A percentile compares a stretch with the other conserved stretches of the same genome.
Evolutionary conservation across 495 filamentous ascomycete species (phyloP).

Genomic region (Patellaria atrata): DNA sequence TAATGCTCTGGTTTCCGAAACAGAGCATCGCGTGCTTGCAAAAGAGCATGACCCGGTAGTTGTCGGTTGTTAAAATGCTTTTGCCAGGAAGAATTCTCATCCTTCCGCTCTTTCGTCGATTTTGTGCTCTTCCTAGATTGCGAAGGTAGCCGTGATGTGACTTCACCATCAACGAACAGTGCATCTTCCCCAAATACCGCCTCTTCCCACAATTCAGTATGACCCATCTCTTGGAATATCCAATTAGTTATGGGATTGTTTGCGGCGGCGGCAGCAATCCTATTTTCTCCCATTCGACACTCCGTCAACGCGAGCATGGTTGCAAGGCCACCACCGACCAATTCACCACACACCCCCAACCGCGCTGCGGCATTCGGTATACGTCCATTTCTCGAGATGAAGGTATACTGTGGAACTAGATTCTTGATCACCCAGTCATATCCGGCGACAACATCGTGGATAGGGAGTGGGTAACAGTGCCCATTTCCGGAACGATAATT

Average conservation of each 20-base stretch:
- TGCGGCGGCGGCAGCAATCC: constrained; percentile 28
- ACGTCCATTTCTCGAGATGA: neutral
- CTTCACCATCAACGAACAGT: no score
- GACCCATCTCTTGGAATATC: constrained; percentile 17
- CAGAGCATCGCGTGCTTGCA: constrained; percentile 27
- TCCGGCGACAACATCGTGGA: constrained; percentile 29
- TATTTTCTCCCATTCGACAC: constrained; percentile 25
- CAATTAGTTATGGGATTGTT: constrained; percentile 32
- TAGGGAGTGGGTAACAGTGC: constrained; percentile 26
- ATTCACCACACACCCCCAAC: constrained; percentile 37
- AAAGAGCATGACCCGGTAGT: constrained; percentile 25
- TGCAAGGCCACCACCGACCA: constrained; percentile 42
- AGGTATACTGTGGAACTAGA: constrained; percentile 14
- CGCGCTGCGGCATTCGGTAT: constrained; percentile 9
- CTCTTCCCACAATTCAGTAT: no score
- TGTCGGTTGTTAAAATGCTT: constrained; percentile 8
- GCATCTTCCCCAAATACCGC: no score
- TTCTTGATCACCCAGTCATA: constrained; percentile 32
- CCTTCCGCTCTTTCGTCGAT: no score
- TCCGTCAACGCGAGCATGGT: constrained; percentile 47
- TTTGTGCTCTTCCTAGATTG: no score
- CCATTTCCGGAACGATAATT: constrained; percentile 24
- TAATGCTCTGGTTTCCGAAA: constrained; percentile 36
- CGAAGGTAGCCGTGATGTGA: no score
- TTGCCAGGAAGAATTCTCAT: constrained; percentile 13